These are phyloP conservation scores for Stephania japonica DNA, from an alignment of 164 flowering plant species.

Conservation along the genomic window DNA sequence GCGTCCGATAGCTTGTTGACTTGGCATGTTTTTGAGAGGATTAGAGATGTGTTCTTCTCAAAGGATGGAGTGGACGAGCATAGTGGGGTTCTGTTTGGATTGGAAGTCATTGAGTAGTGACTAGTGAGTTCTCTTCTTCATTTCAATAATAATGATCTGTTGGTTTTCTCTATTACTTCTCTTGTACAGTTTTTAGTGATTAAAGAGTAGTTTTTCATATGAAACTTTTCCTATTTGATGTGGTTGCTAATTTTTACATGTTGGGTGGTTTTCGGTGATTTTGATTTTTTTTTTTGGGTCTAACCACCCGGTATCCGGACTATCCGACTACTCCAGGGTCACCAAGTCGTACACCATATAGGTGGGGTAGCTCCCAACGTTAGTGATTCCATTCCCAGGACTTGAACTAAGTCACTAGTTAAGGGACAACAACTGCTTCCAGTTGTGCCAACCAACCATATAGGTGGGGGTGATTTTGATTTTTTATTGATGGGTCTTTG, in stretches of 20 bases:
- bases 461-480: too few species aligned
- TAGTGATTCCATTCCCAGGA: too few species aligned
- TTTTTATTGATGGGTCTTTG: too few species aligned
- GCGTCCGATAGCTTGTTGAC: constrained; percentile 62
- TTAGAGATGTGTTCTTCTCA: constrained; percentile 22
- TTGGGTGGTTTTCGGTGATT: background rate
- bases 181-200: background rate
- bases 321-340: too few species aligned
- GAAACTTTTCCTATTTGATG: background rate
- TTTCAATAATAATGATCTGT: background rate
- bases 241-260: background rate
- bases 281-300: background rate
- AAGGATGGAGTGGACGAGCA: constrained; percentile 16
- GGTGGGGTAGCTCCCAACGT: background rate
- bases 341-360: background rate
- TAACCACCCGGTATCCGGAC: too few species aligned
- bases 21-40: constrained; percentile 35
- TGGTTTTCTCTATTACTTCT: background rate
- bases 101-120: constrained; percentile 4
- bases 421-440: too few species aligned
- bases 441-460: too few species aligned
- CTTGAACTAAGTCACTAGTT: too few species aligned
- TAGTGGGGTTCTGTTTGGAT: constrained; percentile 24
- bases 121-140: too few species aligned
- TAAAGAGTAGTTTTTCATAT: background rate